phyloP scores from a whole-genome alignment of 768 basidiomycete genomes.

The Kockovaella imperatae region DNA sequence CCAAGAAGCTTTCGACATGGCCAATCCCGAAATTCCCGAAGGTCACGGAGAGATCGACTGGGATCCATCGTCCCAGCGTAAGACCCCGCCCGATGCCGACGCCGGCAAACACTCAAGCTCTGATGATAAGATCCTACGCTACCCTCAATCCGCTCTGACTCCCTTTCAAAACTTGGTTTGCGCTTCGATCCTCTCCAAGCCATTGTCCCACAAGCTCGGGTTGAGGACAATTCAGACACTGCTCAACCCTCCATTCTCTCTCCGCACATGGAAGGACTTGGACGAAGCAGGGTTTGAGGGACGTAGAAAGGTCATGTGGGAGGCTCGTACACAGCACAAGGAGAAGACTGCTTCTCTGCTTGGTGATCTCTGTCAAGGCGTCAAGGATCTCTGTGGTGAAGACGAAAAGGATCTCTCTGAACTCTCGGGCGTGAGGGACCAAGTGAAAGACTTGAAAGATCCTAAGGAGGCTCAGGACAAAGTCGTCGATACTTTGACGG shows the following conservation, averaged over 20 bases:
- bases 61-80: not conserved
- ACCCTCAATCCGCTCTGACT: slow-evolving; percentile 29
- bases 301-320: slow-evolving; percentile 20
- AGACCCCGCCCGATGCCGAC: not conserved
- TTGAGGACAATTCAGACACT: slow-evolving; percentile 30
- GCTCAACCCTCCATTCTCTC: slow-evolving; percentile 25
- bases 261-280: slow-evolving; percentile 16
- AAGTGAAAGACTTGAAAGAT: slow-evolving; percentile 7
- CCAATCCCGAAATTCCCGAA: slow-evolving; percentile 19
- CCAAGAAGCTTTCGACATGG: slow-evolving; percentile 25
- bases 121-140: slow-evolving; percentile 13
- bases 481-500: slow-evolving; percentile 15
- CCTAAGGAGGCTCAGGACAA: slow-evolving; percentile 16
- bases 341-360: slow-evolving; percentile 30
- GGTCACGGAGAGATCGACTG: slow-evolving; percentile 27
- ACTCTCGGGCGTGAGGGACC: slow-evolving; percentile 12
- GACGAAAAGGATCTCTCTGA: slow-evolving; percentile 13
- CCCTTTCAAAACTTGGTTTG: slow-evolving; percentile 32
- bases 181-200: slow-evolving; percentile 28
- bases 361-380: slow-evolving; percentile 21
- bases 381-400: slow-evolving; percentile 21
- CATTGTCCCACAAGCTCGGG: slow-evolving; percentile 31
- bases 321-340: slow-evolving; percentile 32
- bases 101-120: not conserved
- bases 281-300: slow-evolving; percentile 22